Evolutionary conservation across 768 basidiomycete genomes (phyloP).

Genomic region (Porpolomopsis calyptriformis): DNA sequence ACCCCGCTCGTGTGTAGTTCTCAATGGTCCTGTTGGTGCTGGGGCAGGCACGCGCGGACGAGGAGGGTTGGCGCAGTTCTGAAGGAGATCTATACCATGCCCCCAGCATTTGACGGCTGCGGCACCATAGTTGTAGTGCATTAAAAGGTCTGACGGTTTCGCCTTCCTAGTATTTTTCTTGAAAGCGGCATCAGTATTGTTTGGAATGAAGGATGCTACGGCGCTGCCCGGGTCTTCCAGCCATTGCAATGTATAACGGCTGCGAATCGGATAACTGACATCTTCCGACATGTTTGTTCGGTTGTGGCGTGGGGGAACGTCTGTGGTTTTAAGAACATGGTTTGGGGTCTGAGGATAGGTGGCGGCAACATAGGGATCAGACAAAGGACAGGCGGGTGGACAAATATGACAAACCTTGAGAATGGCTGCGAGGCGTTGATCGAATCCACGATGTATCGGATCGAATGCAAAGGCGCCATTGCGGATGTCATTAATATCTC

Average conservation of each 20-base stretch:
- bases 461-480: constrained; percentile 16
- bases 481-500: constrained; percentile 16
- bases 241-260: too few species aligned
- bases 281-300: too few species aligned
- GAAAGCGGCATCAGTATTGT: constrained; percentile 20
- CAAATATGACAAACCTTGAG: constrained; percentile 19
- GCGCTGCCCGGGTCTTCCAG: too few species aligned
- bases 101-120: constrained; percentile 21
- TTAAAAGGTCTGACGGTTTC: constrained; percentile 14
- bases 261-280: too few species aligned
- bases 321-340: constrained; percentile 9
- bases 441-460: constrained; percentile 6
- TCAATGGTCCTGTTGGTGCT: too few species aligned
- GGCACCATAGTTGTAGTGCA: constrained; percentile 23
- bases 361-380: constrained; percentile 17
- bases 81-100: constrained; percentile 6
- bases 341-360: too few species aligned
- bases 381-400: constrained; percentile 9
- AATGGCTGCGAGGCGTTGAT: constrained; percentile 11
- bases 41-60: too few species aligned
- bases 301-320: too few species aligned
- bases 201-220: constrained; percentile 8
- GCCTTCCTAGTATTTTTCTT: constrained; percentile 19
- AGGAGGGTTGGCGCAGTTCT: constrained; percentile 10
- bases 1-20: too few species aligned